A percentile compares a stretch with the other conserved stretches of the same genome.
phyloP scores from a whole-genome alignment of 169 alveolate genomes.

The Fabrea salina region DNA sequence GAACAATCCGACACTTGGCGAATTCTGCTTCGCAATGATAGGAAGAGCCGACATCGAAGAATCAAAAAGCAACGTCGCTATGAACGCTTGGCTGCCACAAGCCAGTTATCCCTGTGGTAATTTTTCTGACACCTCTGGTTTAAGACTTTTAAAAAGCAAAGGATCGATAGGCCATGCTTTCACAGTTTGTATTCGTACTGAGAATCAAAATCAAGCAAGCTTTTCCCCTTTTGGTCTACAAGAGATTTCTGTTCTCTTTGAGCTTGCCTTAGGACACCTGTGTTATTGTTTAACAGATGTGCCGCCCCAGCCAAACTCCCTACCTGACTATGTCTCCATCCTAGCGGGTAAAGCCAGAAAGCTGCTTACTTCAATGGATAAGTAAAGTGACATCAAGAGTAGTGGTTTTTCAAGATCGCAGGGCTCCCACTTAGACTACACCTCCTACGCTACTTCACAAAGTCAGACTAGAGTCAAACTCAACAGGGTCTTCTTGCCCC shows the following conservation, averaged over 20 bases:
- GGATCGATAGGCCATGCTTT: constrained; percentile 92
- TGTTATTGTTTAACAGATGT: constrained; percentile 88
- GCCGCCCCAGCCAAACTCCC: constrained; percentile 96
- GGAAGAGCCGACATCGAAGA: constrained; percentile 80
- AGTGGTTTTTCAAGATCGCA: constrained; percentile 88
- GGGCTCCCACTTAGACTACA: constrained; percentile 90
- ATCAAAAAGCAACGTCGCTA: constrained; percentile 90
- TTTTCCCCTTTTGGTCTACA: constrained; percentile 91
- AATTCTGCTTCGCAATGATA: constrained; percentile 76
- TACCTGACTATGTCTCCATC: constrained; percentile 89
- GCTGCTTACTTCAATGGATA: constrained; percentile 72
- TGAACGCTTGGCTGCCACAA: constrained; percentile 94
- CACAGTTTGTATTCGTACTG: constrained; percentile 89
- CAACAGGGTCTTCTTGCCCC: constrained; percentile 95
- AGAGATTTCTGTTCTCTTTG: constrained; percentile 92
- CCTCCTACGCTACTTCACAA: constrained; percentile 88
- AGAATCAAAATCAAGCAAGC: constrained; percentile 89
- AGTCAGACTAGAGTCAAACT: constrained; percentile 93
- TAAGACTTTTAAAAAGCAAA: constrained; percentile 70
- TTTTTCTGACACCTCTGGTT: constrained; percentile 88
- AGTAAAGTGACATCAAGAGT: constrained; percentile 83
- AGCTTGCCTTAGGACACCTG: constrained; percentile 92
- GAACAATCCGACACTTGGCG: constrained; percentile 73
- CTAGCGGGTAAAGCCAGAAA: constrained; percentile 61
- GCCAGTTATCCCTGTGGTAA: constrained; percentile 89